Evolutionary conservation across 108 stramenopile species (phyloP).

Genomic region (Discostella pseudostelligera): DNA sequence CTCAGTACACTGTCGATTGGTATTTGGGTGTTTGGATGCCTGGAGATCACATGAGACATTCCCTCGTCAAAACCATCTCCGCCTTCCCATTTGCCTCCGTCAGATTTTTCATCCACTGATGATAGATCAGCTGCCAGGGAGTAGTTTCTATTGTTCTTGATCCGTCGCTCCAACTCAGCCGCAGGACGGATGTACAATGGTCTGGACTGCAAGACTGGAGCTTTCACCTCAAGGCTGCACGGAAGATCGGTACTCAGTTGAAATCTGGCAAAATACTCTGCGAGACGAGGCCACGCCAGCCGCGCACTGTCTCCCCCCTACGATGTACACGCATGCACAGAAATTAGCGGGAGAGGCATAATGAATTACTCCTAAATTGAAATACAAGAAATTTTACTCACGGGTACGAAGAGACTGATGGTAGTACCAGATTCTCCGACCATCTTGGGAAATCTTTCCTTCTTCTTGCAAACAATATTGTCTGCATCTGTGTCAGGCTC

Average conservation of each 20-base stretch:
- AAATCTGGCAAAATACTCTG: slow-evolving; percentile 77
- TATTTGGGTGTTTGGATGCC: slow-evolving; percentile 18
- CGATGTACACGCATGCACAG: not conserved
- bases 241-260: slow-evolving; percentile 60
- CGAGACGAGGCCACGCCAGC: slow-evolving; percentile 74
- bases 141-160: not conserved
- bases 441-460: slow-evolving; percentile 42
- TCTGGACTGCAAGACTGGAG: slow-evolving; percentile 57
- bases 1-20: slow-evolving; percentile 24
- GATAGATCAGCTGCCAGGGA: slow-evolving; percentile 6
- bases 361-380: slow-evolving; percentile 2
- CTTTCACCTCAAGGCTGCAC: slow-evolving; percentile 77
- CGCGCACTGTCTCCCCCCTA: slow-evolving; percentile 66
- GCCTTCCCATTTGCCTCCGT: slow-evolving; percentile 27
- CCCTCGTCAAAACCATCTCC: slow-evolving; percentile 35
- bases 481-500: slow-evolving; percentile 71
- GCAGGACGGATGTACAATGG: slow-evolving; percentile 67
- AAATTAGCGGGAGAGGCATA: slow-evolving; percentile 13
- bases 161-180: slow-evolving; percentile 28
- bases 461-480: slow-evolving; percentile 44
- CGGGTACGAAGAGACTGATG: slow-evolving; percentile 75
- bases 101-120: slow-evolving; percentile 9
- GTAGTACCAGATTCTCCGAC: slow-evolving; percentile 66
- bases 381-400: slow-evolving; percentile 45
- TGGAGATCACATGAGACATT: slow-evolving; percentile 1